Evolutionary conservation across 371 early-diverging fungal genomes (phyloP).

Genomic region (Funneliformis caledonium): DNA sequence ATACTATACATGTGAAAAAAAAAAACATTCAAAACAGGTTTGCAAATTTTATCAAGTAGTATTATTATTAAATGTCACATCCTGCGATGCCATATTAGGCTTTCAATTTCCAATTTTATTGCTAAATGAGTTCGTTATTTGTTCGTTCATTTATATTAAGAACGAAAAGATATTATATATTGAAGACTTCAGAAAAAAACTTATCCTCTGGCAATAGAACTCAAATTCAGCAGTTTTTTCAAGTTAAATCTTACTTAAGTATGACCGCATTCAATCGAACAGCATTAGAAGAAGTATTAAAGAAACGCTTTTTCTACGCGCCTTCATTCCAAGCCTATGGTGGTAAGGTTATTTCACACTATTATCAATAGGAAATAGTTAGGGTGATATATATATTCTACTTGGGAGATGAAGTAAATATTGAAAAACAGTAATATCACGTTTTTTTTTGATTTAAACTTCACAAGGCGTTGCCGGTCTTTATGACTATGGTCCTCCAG

Average conservation of each 20-base stretch:
- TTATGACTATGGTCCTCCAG: constrained; percentile 99
- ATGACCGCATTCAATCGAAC: constrained; percentile 59
- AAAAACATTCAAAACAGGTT: no score
- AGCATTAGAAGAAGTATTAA: constrained; percentile 74
- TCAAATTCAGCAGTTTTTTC: neutral
- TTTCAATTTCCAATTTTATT: no score
- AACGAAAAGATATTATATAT: no score
- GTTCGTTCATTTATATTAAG: no score
- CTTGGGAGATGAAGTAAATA: neutral
- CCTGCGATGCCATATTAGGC: no score
- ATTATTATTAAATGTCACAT: no score
- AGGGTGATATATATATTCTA: neutral
- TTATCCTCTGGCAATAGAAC: no score
- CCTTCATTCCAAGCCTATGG: constrained; percentile 95
- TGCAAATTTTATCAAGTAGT: no score
- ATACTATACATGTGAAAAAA: no score
- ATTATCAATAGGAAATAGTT: neutral
- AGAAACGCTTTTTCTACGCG: constrained; percentile 96
- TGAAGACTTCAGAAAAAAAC: no score
- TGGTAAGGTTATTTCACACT: constrained; percentile 68
- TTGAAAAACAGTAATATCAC: neutral
- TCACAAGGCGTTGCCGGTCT: constrained; percentile 92
- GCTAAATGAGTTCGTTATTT: no score
- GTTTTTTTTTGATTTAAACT: no score
- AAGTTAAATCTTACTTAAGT: neutral